Conservation (phyloP, 1,139 yeast species). For the Arxiozyma slooffiae region DNA sequence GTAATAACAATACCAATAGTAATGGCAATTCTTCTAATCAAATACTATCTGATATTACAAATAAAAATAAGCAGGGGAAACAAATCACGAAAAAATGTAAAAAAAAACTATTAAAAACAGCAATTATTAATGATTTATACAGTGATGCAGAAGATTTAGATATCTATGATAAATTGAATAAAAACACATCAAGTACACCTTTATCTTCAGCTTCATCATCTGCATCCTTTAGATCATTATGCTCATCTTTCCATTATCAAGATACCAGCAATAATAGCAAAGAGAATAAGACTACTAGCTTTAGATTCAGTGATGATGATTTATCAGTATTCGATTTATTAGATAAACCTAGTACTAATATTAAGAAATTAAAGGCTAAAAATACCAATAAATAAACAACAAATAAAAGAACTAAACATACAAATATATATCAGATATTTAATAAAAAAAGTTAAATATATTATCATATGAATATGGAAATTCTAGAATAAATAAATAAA, state of each 20-base stretch:
- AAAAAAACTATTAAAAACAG: slow-evolving; percentile 22
- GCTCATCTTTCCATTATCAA: slow-evolving; percentile 1
- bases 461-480: background rate
- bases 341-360: slow-evolving; percentile 7
- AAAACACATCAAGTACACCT: slow-evolving; percentile 1
- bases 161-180: slow-evolving; percentile 5
- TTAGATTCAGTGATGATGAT: slow-evolving; percentile 24
- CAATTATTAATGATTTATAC: slow-evolving; percentile 23
- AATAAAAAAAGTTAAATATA: background rate
- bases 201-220: slow-evolving; percentile 5
- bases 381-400: background rate
- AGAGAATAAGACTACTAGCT: slow-evolving; percentile 8
- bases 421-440: too few species aligned
- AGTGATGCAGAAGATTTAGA: slow-evolving; percentile 21
- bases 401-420: too few species aligned
- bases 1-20: background rate
- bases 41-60: slow-evolving; percentile 4
- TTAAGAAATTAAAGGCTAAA: background rate
- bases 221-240: background rate
- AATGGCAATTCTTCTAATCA: background rate
- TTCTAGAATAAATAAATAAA: background rate
- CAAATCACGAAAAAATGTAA: slow-evolving; percentile 7
- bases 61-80: slow-evolving; percentile 6
- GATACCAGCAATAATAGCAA: background rate
- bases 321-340: slow-evolving; percentile 27